phyloP scores from a whole-genome alignment of 2,329 filamentous ascomycete species.

The Aspergillus bombycis region DNA sequence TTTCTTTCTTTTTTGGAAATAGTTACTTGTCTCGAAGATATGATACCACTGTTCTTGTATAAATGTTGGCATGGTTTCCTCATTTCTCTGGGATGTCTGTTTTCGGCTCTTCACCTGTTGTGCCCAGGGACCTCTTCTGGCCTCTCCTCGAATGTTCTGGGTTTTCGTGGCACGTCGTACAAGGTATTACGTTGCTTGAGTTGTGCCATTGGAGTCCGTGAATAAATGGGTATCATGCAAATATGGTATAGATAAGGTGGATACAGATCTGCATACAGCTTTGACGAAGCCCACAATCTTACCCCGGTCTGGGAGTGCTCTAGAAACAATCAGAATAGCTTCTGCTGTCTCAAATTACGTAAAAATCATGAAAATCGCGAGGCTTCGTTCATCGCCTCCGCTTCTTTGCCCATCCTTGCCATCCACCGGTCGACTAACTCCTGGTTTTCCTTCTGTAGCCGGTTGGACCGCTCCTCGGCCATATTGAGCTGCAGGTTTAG shows the following conservation, averaged over 20 bases:
- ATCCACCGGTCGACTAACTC: constrained; percentile 92
- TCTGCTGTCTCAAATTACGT: not conserved
- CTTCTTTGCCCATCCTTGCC: constrained; percentile 81
- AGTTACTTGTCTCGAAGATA: constrained; percentile 7
- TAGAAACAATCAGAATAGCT: not conserved
- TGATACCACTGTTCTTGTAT: constrained; percentile 24
- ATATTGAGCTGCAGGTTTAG: constrained; percentile 86
- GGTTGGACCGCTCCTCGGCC: constrained; percentile 74
- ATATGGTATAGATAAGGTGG: not conserved
- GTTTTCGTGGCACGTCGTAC: not conserved
- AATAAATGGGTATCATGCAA: not conserved
- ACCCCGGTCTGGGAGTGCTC: no score
- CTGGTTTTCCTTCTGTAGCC: constrained; percentile 79
- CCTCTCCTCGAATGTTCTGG: not conserved
- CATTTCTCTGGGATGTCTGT: not conserved
- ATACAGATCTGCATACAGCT: not conserved
- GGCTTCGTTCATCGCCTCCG: constrained; percentile 77
- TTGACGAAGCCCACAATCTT: not conserved
- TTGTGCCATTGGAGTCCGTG: not conserved
- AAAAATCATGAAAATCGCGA: constrained; percentile 48
- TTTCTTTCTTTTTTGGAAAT: constrained; percentile 7
- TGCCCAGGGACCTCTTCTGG: constrained; percentile 7
- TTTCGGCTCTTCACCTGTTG: constrained; percentile 1
- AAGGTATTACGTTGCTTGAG: not conserved
- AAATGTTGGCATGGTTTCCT: constrained; percentile 9